Evolutionary conservation across 2,329 filamentous ascomycete genomes (phyloP).

Genomic region (Thelonectria blattea): DNA sequence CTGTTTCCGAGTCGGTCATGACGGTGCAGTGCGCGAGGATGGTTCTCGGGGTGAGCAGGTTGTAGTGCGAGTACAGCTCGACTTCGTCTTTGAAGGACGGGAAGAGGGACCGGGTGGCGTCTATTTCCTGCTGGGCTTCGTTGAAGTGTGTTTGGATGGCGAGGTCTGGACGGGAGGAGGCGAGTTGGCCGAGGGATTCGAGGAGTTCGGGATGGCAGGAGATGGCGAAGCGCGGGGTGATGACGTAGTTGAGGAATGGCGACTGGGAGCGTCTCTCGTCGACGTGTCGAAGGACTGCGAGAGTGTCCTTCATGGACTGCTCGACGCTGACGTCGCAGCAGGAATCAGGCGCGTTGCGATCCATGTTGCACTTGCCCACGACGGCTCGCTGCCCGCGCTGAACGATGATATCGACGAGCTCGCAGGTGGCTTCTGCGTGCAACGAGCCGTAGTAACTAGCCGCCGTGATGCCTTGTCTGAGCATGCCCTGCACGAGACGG

Average conservation of each 20-base stretch:
- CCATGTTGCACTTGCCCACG: constrained; percentile 69
- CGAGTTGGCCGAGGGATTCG: constrained; percentile 60
- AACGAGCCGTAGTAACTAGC: constrained; percentile 65
- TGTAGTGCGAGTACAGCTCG: constrained; percentile 63
- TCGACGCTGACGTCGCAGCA: constrained; percentile 54
- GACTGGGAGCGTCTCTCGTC: constrained; percentile 51
- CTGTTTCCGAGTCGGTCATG: constrained; percentile 62
- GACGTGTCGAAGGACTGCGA: constrained; percentile 54
- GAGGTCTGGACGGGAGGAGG: constrained; percentile 52
- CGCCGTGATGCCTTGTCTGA: constrained; percentile 67
- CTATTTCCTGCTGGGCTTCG: constrained; percentile 66
- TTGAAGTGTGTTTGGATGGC: constrained; percentile 73
- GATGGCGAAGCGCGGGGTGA: constrained; percentile 68
- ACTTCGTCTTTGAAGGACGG: constrained; percentile 62
- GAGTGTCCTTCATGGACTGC: constrained; percentile 57
- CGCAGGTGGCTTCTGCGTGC: constrained; percentile 61
- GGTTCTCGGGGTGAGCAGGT: constrained; percentile 58
- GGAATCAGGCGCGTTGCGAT: constrained; percentile 60
- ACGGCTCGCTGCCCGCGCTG: constrained; percentile 63
- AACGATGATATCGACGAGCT: constrained; percentile 61
- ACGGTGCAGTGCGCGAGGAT: constrained; percentile 73
- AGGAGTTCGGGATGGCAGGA: constrained; percentile 63
- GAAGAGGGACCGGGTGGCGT: constrained; percentile 60
- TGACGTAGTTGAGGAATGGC: constrained; percentile 53
- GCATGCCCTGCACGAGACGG: constrained; percentile 60